These are phyloP conservation scores for Trichophyton verrucosum DNA, from an alignment of 2,329 filamentous ascomycete species.

Conservation along the genomic window DNA sequence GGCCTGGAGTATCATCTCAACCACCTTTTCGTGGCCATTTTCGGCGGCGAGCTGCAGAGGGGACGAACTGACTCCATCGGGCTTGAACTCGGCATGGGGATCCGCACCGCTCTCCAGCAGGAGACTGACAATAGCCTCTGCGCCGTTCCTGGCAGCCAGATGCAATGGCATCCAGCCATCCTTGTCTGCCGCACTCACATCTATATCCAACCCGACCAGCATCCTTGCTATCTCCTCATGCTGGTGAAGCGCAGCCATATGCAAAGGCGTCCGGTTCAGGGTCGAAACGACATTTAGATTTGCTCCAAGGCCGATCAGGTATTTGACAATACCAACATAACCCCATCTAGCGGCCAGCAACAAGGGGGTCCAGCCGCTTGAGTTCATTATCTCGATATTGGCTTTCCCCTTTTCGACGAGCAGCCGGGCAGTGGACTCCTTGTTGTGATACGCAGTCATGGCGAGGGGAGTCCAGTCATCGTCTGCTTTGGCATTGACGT, in stretches of 20 bases:
- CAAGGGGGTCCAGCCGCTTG: constrained; percentile 8
- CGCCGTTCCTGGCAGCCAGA: constrained; percentile 1
- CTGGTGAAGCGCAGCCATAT: constrained; percentile 1
- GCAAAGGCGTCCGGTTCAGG: not conserved
- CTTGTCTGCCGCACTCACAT: constrained; percentile 1
- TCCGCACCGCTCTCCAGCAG: constrained; percentile 3
- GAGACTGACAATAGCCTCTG: not conserved
- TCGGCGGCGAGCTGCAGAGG: constrained; percentile 1
- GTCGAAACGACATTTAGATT: constrained; percentile 6
- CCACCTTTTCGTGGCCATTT: constrained; percentile 1
- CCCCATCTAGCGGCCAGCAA: constrained; percentile 15
- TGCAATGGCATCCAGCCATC: constrained; percentile 7
- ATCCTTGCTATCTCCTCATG: not conserved
- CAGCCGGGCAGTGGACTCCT: constrained; percentile 11
- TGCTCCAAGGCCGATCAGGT: constrained; percentile 23
- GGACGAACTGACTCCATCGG: not conserved
- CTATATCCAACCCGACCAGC: not conserved
- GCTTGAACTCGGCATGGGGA: not conserved
- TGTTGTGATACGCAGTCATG: constrained; percentile 13
- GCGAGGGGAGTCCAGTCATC: constrained; percentile 14
- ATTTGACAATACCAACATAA: constrained; percentile 22
- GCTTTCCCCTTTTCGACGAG: constrained; percentile 13
- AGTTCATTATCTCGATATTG: constrained; percentile 11
- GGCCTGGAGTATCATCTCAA: constrained; percentile 4
- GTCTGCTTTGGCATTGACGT: constrained; percentile 13